phyloP scores from a whole-genome alignment of 345 rosid genomes.

The Carallia brachiata region DNA sequence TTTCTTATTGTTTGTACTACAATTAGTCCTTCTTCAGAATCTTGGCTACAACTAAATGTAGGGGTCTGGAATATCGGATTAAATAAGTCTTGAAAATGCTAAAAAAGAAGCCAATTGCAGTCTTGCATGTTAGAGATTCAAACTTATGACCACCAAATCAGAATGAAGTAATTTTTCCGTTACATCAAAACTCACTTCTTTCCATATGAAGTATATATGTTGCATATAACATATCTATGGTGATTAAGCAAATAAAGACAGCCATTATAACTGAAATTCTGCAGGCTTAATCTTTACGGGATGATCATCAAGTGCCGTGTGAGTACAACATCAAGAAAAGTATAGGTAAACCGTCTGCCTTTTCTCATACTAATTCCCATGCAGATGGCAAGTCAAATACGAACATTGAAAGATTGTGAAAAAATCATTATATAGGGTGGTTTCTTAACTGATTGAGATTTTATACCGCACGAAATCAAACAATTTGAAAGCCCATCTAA shows the following conservation, averaged over 20 bases:
- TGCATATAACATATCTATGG: too few species aligned
- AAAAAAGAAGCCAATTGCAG: too few species aligned
- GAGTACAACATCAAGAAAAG: slow-evolving; percentile 48
- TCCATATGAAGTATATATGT: too few species aligned
- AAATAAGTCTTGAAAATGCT: too few species aligned
- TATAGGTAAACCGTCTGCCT: slow-evolving; percentile 40
- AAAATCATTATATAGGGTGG: slow-evolving; percentile 15
- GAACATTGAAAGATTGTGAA: slow-evolving; percentile 27
- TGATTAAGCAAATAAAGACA: neutral
- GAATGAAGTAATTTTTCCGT: too few species aligned
- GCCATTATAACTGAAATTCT: neutral
- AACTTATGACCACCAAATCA: too few species aligned
- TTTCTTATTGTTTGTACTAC: too few species aligned
- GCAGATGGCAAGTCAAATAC: slow-evolving; percentile 55
- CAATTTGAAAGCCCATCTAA: slow-evolving; percentile 34
- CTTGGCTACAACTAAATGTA: too few species aligned
- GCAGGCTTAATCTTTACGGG: slow-evolving; percentile 20
- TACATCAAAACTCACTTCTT: too few species aligned
- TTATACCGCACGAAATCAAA: slow-evolving; percentile 55
- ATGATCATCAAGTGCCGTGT: slow-evolving; percentile 43
- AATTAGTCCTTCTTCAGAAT: too few species aligned
- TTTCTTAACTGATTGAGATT: slow-evolving; percentile 51
- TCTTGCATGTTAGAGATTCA: too few species aligned
- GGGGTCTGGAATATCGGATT: too few species aligned
- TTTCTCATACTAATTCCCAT: slow-evolving; percentile 28